Evolutionary conservation across 2,329 filamentous ascomycete species (phyloP).

Genomic region (Phyllosticta citrichinensis): DNA sequence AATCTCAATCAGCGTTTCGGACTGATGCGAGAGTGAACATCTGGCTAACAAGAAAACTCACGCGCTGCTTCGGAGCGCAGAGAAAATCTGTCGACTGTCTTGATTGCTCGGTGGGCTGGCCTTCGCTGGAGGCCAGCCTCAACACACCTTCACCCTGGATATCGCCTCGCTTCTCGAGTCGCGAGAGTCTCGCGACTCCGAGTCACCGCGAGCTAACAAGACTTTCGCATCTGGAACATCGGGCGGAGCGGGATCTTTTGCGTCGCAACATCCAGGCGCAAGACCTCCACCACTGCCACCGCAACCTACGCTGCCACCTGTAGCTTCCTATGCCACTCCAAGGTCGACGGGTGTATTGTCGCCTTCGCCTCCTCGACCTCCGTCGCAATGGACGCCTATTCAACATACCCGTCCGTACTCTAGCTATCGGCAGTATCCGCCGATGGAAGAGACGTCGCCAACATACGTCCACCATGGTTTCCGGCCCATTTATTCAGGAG

Average conservation of each 20-base stretch:
- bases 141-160: conserved; percentile 61
- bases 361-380: not conserved
- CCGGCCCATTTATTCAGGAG: conserved; percentile 27
- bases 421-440: conserved; percentile 22
- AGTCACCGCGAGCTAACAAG: conserved; percentile 47
- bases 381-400: conserved; percentile 1
- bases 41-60: not conserved
- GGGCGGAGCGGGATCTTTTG: not conserved
- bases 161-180: conserved; percentile 81
- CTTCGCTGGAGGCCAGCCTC: conserved; percentile 11
- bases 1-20: not conserved
- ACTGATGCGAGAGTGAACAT: not conserved
- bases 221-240: conserved; percentile 24
- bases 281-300: conserved; percentile 22
- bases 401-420: conserved; percentile 26
- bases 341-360: conserved; percentile 1
- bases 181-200: conserved; percentile 48
- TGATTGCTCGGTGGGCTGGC: conserved; percentile 22
- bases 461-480: conserved; percentile 19
- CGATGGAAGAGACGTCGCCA: conserved; percentile 16
- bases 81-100: not conserved
- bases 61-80: not conserved
- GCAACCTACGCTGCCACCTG: conserved; percentile 24
- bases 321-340: conserved; percentile 22
- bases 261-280: conserved; percentile 15